Evolutionary conservation across 1,284 basidiomycete species (phyloP).

Genomic region (Phylloboletellus chloephorus): DNA sequence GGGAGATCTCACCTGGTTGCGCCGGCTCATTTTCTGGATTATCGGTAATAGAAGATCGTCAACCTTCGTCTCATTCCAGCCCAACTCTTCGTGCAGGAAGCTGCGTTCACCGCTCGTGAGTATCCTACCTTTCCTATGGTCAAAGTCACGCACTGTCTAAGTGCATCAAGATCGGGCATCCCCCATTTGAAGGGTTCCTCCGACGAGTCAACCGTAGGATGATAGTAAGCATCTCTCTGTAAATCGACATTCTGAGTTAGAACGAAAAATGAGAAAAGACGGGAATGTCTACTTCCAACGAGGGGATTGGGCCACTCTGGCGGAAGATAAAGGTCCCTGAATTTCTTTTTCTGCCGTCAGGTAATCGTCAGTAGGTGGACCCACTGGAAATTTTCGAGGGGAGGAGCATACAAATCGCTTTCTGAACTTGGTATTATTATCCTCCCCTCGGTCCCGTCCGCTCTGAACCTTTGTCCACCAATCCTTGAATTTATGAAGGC

Average conservation of each 20-base stretch:
- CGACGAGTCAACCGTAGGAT: slow-evolving; percentile 86
- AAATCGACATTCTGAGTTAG: slow-evolving; percentile 2
- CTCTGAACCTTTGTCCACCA: slow-evolving; percentile 97
- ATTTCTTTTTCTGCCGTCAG: slow-evolving; percentile 74
- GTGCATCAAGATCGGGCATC: slow-evolving; percentile 87
- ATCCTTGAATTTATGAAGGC: slow-evolving; percentile 80
- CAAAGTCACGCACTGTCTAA: slow-evolving; percentile 63
- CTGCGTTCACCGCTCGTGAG: slow-evolving; percentile 37
- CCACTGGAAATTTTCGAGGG: slow-evolving; percentile 2
- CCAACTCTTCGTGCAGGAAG: slow-evolving; percentile 80
- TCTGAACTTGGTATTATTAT: slow-evolving; percentile 72
- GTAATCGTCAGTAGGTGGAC: slow-evolving; percentile 13
- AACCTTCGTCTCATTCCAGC: slow-evolving; percentile 84
- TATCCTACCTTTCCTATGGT: background rate
- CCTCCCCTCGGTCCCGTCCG: slow-evolving; percentile 73
- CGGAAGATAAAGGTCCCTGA: slow-evolving; percentile 76
- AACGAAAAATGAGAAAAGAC: slow-evolving; percentile 4
- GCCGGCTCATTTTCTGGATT: slow-evolving; percentile 83
- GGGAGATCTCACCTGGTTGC: slow-evolving; percentile 52
- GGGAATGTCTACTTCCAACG: slow-evolving; percentile 54
- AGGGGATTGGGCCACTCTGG: slow-evolving; percentile 87
- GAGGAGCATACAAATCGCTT: slow-evolving; percentile 71
- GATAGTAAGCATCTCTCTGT: slow-evolving; percentile 88
- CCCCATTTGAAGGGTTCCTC: slow-evolving; percentile 98
- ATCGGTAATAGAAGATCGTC: slow-evolving; percentile 92